Evolutionary conservation across 768 basidiomycete species (phyloP).

Genomic region (Boletus reticulatus): DNA sequence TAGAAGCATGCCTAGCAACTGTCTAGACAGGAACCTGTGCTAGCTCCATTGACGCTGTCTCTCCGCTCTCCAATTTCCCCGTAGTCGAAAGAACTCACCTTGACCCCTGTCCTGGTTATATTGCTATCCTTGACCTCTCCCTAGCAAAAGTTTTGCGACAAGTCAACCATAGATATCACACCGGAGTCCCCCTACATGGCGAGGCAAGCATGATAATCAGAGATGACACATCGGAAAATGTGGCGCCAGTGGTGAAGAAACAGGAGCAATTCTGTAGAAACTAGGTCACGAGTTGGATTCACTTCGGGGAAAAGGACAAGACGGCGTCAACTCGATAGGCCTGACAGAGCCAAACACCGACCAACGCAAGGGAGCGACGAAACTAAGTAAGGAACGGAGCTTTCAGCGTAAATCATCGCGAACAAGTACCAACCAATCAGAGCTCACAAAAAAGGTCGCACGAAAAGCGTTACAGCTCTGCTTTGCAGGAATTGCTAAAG

Average conservation of each 20-base stretch:
- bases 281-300: neutral
- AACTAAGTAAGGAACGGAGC: too few relatives aligned
- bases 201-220: neutral
- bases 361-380: too few relatives aligned
- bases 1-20: neutral
- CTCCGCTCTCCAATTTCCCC: slow-evolving; percentile 1
- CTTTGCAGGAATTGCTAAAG: too few relatives aligned
- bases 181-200: neutral
- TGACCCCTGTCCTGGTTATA: neutral
- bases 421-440: too few relatives aligned
- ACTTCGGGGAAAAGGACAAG: neutral
- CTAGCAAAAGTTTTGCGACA: neutral
- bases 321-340: neutral
- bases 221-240: neutral
- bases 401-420: too few relatives aligned
- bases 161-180: slow-evolving; percentile 1
- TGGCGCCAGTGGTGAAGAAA: neutral
- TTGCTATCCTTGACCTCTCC: neutral
- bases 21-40: slow-evolving; percentile 6
- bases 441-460: too few relatives aligned
- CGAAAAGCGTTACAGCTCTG: too few relatives aligned
- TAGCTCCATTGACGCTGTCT: neutral
- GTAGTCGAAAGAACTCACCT: neutral
- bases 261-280: neutral
- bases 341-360: neutral